phyloP scores from a whole-genome alignment of 1,284 basidiomycete genomes.

The Marasmius oreades region DNA sequence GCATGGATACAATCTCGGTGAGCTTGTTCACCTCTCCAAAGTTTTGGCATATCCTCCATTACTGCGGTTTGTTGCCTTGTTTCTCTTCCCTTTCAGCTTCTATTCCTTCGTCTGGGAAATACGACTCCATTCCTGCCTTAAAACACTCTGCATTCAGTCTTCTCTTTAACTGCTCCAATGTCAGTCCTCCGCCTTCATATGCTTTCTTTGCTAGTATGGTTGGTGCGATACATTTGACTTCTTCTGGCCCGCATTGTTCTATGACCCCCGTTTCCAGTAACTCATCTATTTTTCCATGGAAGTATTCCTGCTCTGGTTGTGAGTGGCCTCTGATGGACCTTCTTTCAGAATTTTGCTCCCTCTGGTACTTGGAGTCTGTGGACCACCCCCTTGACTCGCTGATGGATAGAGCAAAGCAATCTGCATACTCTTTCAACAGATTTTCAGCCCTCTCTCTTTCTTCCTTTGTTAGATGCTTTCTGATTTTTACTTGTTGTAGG shows the following conservation, averaged over 20 bases:
- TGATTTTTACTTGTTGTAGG: no score
- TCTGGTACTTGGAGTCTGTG: no score
- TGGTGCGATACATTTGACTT: slow-evolving; percentile 26
- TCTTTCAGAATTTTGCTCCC: no score
- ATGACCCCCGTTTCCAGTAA: slow-evolving; percentile 29
- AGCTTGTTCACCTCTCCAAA: slow-evolving; percentile 33
- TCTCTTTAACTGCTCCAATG: slow-evolving; percentile 25
- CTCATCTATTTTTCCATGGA: slow-evolving; percentile 26
- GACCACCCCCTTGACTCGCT: no score
- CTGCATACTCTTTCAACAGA: slow-evolving; percentile 20
- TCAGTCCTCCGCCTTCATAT: slow-evolving; percentile 24
- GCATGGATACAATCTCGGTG: slow-evolving; percentile 31
- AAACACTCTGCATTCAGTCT: slow-evolving; percentile 27
- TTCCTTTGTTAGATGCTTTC: no score
- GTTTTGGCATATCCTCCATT: slow-evolving; percentile 35
- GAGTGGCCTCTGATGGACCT: no score
- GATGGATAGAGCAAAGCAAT: slow-evolving; percentile 28
- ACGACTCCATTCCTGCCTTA: slow-evolving; percentile 16
- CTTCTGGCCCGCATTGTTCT: slow-evolving; percentile 18
- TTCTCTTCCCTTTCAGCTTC: background rate
- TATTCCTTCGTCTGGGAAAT: slow-evolving; percentile 5
- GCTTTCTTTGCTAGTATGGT: slow-evolving; percentile 28
- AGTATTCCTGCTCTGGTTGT: slow-evolving; percentile 26
- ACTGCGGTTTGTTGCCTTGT: slow-evolving; percentile 13
- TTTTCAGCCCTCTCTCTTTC: no score